phyloP scores from a whole-genome alignment of 2,329 filamentous ascomycete species.

The Paracorniculantispora psalliotae region DNA sequence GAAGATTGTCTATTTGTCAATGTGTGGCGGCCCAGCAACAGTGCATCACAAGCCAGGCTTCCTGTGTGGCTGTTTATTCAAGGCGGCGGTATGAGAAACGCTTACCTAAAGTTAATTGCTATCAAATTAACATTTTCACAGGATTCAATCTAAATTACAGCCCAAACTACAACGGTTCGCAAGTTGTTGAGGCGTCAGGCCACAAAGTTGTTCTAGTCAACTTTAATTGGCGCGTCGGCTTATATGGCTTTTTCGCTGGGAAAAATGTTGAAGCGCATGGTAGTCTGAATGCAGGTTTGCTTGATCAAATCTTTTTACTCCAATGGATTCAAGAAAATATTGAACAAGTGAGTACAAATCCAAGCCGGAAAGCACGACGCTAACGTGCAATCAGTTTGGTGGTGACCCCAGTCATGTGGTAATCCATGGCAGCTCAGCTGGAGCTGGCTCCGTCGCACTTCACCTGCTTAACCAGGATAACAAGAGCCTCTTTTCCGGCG shows the following conservation, averaged over 20 bases:
- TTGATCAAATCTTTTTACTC: constrained; percentile 58
- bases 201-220: constrained; percentile 50
- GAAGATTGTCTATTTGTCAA: constrained; percentile 47
- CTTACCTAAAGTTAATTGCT: not conserved
- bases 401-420: constrained; percentile 55
- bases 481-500: constrained; percentile 40
- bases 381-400: constrained; percentile 40
- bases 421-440: constrained; percentile 56
- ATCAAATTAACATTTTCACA: not conserved
- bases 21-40: constrained; percentile 40
- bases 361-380: too few relatives aligned
- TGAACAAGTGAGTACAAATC: constrained; percentile 28
- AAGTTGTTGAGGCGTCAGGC: constrained; percentile 39
- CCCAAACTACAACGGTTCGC: constrained; percentile 45
- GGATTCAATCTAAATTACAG: constrained; percentile 41
- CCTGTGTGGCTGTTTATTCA: constrained; percentile 38
- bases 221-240: constrained; percentile 59
- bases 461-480: constrained; percentile 45
- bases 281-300: constrained; percentile 56
- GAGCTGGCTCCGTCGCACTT: constrained; percentile 52
- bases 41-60: constrained; percentile 24
- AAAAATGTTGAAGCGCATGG: constrained; percentile 50
- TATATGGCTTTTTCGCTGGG: constrained; percentile 58
- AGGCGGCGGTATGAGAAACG: constrained; percentile 30
- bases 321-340: constrained; percentile 60